Base-by-base conservation (phyloP, 2,329 filamentous ascomycete genomes). In the Calonectria hongkongensis region DNA sequence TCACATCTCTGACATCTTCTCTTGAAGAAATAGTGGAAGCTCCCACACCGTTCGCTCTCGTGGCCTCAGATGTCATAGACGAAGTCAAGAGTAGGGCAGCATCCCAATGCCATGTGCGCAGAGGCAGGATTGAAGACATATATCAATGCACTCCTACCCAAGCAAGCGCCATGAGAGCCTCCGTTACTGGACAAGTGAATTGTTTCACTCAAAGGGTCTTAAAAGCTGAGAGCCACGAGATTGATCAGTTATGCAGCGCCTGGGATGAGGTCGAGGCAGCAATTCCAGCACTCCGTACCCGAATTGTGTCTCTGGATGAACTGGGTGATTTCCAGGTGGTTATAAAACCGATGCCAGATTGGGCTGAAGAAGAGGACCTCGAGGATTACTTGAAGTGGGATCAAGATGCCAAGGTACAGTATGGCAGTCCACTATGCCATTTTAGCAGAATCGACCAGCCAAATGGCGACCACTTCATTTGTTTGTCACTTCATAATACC, bases 321-420 rank as follows among this genome's bases (percentile, higher is more conserved):
- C 33, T 60, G 33, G 54, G 54, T 15, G 54, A 60, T 60, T 60
- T 60, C 39, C 54, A 60, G 36, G 54, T 60, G 18, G 41, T 60
- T 60, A 33, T 60, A 36, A 60, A 60, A 60, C 33, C 54, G 33
- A 60, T 60, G 33, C 54, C 54, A 60, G 36, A 41, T 60, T 60
- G 54, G 54, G 54, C 54, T 25, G 54, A 60, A 60, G 54, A 60
- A 60, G 54, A 60, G 41, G 54, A 60, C n/a, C 54, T 60, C 16
- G 54, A 60, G 33, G 54, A 60, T 39, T 60, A 60, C 54, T 39
- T 60, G 54, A 60, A 60, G 54, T 60, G 54, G 54, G 54, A 60
- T 60, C 54, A 60, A 27, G 54, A 60, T 60, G 33, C 54, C 33
- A 39, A 39, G 54, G 36, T 60, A 41, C 54, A 60, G 36, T 60